These are phyloP conservation scores for Porodaedalea pini DNA, from an alignment of 1,284 basidiomycete species.

Conservation along the genomic window DNA sequence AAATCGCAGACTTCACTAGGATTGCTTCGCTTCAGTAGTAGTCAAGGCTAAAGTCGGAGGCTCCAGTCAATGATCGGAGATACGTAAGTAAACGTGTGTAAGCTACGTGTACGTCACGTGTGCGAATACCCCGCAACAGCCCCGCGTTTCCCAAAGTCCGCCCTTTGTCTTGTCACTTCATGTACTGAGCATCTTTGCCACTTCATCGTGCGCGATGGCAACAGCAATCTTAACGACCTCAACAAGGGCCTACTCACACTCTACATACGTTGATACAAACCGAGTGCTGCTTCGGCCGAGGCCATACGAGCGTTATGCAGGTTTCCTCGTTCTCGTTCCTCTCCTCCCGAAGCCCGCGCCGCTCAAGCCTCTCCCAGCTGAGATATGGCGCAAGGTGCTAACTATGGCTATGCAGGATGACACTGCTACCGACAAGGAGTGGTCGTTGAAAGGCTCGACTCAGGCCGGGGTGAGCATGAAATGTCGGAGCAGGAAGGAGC, in stretches of 20 bases:
- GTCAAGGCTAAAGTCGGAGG: no score
- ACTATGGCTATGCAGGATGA: conserved; percentile 42
- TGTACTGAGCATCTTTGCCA: background rate
- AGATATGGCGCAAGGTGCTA: conserved; percentile 68
- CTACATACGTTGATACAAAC: conserved; percentile 1
- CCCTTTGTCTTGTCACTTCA: background rate
- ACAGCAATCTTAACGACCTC: conserved; percentile 1
- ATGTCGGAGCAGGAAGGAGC: conserved; percentile 16
- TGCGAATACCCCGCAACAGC: background rate
- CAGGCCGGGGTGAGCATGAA: conserved; percentile 3
- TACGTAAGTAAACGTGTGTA: background rate
- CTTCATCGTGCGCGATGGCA: conserved; percentile 12
- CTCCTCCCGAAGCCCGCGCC: conserved; percentile 53
- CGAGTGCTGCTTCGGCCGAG: conserved; percentile 37
- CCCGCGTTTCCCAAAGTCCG: background rate
- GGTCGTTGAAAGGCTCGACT: conserved; percentile 2
- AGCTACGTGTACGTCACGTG: background rate
- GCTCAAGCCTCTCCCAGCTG: conserved; percentile 56
- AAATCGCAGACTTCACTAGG: no score
- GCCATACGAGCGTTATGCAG: conserved; percentile 42
- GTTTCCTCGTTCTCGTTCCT: conserved; percentile 61
- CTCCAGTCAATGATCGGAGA: background rate
- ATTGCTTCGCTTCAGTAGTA: no score
- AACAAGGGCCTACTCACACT: conserved; percentile 2
- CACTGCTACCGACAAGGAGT: conserved; percentile 14